Base-by-base conservation (phyloP, 2,329 filamentous ascomycete genomes). In the Cladosporium velox region DNA sequence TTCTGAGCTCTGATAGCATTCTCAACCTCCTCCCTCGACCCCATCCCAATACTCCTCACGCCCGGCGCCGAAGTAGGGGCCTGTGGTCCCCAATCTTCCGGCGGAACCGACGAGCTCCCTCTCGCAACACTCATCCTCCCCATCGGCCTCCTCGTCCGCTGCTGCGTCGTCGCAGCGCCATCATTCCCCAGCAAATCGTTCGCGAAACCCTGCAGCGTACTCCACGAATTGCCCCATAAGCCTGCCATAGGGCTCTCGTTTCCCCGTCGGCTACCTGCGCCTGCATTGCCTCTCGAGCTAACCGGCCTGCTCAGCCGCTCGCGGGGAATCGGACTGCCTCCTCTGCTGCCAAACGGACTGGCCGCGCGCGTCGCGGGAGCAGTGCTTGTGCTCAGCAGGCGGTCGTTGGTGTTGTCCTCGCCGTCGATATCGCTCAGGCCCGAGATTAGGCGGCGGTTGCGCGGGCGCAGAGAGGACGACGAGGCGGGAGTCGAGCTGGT, bases 161-260 rank as follows among this genome's bases (percentile, higher is more conserved):
- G 41, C 30, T 54, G 44, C 21, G 26, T 21, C 15, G 41, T 34
- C 18, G 61, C 44, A 41, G 66, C 44, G 11, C 69, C 61, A 51
- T 82, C 81, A 64, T 70, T 80, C 44, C 81, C 80, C 28, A 84
- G 74, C 49, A 84, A 76, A 65, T 81, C 83, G 30, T 81, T 80
- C 10, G 83, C 82, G 58, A 84, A 78, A 63, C 79, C 81, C 68
- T 84, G 82, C 51, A 85, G 73, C 44, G 81, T 76, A 34, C 77
- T 80, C 82, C 81, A 84, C 18, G 81, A 82, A 67, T 76, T 82
- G 14, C 80, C 81, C 78, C 79, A 84, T 51, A 84, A 68, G 14
- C 77, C 79, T 14, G 81, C 79, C 28, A 83, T 69, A 49, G 65
- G 64, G 47, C 66, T 67, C 35, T 66, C 57, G n/a, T 49, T 54